Conservation (phyloP, 352 stramenopile genomes). For the Globisporangium paddicum region DNA sequence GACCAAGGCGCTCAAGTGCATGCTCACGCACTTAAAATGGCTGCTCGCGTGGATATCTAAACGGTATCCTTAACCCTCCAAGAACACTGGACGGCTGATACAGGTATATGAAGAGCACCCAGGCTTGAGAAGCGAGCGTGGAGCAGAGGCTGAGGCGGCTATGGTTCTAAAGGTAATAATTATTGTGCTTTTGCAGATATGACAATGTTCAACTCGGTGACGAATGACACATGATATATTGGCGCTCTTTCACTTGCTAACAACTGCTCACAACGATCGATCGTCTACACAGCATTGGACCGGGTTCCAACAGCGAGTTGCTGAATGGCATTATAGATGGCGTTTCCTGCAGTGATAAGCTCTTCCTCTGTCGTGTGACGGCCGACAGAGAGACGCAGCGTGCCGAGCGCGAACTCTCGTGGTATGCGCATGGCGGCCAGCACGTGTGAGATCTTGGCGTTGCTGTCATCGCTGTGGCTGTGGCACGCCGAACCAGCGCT, state of each 20-base stretch:
- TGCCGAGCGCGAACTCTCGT: conserved; percentile 87
- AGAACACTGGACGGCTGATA: neutral
- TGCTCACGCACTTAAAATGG: conserved; percentile 92
- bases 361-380: conserved; percentile 87
- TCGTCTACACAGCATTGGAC: too few relatives aligned
- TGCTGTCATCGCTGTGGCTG: conserved; percentile 48
- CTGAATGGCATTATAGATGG: conserved; percentile 66
- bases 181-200: too few relatives aligned
- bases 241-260: too few relatives aligned
- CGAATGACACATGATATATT: too few relatives aligned
- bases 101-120: too few relatives aligned
- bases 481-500: conserved; percentile 95
- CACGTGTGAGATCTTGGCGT: conserved; percentile 84
- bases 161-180: neutral
- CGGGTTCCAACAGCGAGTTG: too few relatives aligned
- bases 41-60: conserved; percentile 91
- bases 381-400: conserved; percentile 93
- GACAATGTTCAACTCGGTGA: too few relatives aligned
- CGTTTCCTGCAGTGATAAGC: conserved; percentile 73
- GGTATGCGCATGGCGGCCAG: conserved; percentile 92
- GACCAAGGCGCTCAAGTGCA: conserved; percentile 90
- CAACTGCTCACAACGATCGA: too few relatives aligned
- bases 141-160: neutral
- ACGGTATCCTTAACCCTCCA: conserved; percentile 67
- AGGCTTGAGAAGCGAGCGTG: neutral